Evolutionary conservation across 345 rosid genomes (phyloP), one percentile per base, ranked within the genome.

Genomic region (Syzygium jambos): DNA sequence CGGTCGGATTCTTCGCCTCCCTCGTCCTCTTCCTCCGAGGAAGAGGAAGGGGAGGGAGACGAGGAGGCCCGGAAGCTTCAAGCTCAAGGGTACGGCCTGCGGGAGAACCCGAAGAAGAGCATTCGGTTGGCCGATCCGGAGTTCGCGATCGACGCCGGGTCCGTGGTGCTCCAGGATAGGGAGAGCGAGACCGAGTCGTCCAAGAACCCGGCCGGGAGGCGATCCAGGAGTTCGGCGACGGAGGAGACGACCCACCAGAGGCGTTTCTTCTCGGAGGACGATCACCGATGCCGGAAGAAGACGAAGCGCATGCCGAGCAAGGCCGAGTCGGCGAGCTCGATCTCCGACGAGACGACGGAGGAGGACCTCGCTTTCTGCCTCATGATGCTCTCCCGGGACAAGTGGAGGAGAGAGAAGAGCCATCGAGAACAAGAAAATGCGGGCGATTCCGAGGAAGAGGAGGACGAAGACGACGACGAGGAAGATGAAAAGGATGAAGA

Each of bases 331-430:
- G 93, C 89, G 87, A 95, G 99, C 90, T 84, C 97, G 52, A 91
- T 94, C 91, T 96, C 99, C 25, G 95, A 94, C 38, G 92, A 95
- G 2, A 94, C 97, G 1, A 93, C 98, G 2, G 99, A 96, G 41
- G 98, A 95, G 90, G 99, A 95, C 89, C 95, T 98, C 14, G 99
- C 99, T 46, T 92, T 95, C 89, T 96, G 98, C 91, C 97, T 98
- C 38, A 95, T 98, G 95, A 93, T 98, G 98, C 92, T 98, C 0
- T 98, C 99, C 1, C 92, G 98, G 87, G 98, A 95, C 90, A 92
- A 92, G 52, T 95, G 99, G 99, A 95, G 91, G 89, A 85, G 56
- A 38, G 78, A 77, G 91, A 87, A 68, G 53, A 84, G 13, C 83
- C 43, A 22, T 19, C 56, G 49, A 51, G 85, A 55, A 21, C 19